These are phyloP conservation scores for Monotropa hypopitys DNA, from an alignment of 179 eudicot species.

Conservation along the genomic window DNA sequence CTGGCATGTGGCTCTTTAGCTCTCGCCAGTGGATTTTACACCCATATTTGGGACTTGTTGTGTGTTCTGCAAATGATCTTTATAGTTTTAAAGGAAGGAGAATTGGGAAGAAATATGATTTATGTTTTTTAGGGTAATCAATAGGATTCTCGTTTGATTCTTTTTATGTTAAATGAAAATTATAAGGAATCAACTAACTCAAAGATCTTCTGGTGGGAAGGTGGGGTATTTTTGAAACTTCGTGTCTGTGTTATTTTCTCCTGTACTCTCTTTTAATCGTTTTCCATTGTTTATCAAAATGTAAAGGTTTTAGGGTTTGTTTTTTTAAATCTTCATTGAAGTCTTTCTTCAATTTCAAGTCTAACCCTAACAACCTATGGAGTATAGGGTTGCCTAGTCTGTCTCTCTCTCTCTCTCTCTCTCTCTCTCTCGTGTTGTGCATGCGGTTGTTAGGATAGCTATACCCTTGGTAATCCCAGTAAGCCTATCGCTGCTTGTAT, in stretches of 20 bases:
- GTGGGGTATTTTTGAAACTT: neutral
- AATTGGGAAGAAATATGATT: neutral
- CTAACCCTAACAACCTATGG: neutral
- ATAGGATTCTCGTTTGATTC: too few relatives aligned
- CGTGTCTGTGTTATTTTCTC: neutral
- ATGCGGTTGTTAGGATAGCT: neutral
- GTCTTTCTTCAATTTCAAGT: neutral
- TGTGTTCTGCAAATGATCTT: neutral
- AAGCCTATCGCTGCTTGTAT: neutral
- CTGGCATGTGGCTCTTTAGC: neutral
- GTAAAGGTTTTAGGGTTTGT: neutral
- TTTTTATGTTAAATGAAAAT: neutral
- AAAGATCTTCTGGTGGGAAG: neutral
- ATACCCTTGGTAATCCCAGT: neutral
- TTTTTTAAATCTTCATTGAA: neutral
- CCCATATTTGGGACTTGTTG: neutral
- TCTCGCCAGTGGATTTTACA: neutral
- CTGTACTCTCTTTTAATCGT: too few relatives aligned
- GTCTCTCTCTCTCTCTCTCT: neutral
- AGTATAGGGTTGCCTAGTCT: neutral
- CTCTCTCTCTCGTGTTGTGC: too few relatives aligned
- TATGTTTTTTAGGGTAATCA: neutral
- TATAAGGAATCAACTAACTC: neutral
- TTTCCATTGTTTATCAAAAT: neutral
- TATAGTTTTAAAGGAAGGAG: neutral